Evolutionary conservation across 1,284 basidiomycete genomes (phyloP).

Genomic region (Pseudozyma flocculosa): DNA sequence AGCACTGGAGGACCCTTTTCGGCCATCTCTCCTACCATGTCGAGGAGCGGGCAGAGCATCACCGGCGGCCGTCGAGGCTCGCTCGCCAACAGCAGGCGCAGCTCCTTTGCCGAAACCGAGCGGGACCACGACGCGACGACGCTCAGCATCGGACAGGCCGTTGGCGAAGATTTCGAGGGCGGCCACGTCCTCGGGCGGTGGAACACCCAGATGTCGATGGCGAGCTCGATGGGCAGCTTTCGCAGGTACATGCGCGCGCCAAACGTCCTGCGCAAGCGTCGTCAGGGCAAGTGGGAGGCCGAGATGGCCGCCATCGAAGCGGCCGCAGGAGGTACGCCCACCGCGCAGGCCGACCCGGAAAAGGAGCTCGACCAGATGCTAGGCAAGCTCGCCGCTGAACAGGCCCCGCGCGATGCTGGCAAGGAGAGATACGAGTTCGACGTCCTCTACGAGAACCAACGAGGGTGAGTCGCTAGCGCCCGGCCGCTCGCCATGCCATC

Average conservation of each 20-base stretch:
- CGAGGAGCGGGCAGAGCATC: conserved; percentile 13
- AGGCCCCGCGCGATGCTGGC: conserved; percentile 32
- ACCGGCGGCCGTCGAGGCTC: conserved; percentile 20
- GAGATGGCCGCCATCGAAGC: conserved; percentile 26
- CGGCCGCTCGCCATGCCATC: not conserved
- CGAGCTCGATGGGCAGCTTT: conserved; percentile 28
- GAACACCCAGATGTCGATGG: conserved; percentile 22
- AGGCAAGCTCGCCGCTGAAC: conserved; percentile 31
- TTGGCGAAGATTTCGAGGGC: conserved; percentile 6
- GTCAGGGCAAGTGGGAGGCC: conserved; percentile 29
- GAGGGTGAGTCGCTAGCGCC: conserved; percentile 12
- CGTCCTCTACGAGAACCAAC: conserved; percentile 55
- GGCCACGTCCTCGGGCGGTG: conserved; percentile 9
- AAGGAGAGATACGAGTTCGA: conserved; percentile 50
- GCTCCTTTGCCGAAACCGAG: conserved; percentile 19
- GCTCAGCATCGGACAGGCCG: not conserved
- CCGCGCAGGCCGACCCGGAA: conserved; percentile 18
- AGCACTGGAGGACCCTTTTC: conserved; percentile 9
- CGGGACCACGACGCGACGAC: not conserved
- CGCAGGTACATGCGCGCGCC: conserved; percentile 23
- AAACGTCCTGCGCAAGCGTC: conserved; percentile 29
- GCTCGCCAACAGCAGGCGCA: conserved; percentile 27
- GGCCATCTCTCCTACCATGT: conserved; percentile 14
- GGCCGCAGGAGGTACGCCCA: conserved; percentile 12
- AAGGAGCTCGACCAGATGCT: conserved; percentile 40